A percentile compares a stretch with the other conserved stretches of the same genome.
phyloP scores from a whole-genome alignment of 805 yeast species.

The Lipomyces anomalus region DNA sequence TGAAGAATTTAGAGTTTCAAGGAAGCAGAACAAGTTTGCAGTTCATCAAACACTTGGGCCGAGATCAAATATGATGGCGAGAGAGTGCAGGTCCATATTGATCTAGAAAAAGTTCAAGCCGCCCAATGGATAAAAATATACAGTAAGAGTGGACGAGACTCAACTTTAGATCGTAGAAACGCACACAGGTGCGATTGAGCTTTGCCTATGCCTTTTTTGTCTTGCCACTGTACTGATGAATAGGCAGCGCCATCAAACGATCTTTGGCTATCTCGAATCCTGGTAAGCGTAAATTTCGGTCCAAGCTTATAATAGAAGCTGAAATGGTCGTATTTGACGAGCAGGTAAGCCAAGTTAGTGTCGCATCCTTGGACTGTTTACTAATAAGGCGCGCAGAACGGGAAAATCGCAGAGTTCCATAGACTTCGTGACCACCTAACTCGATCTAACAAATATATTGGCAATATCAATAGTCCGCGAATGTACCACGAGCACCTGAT shows the following conservation, averaged over 20 bases:
- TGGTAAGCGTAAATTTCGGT: neutral
- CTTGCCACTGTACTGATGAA: neutral
- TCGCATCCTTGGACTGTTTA: no score
- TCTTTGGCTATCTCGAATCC: neutral
- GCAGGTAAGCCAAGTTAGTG: no score
- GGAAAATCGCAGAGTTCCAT: constrained; percentile 11
- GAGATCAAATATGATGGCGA: constrained; percentile 21
- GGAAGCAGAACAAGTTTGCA: constrained; percentile 1
- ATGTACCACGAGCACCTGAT: constrained; percentile 8
- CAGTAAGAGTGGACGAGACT: constrained; percentile 18
- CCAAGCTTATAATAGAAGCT: constrained; percentile 9
- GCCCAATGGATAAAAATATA: constrained; percentile 4
- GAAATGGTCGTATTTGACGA: constrained; percentile 16
- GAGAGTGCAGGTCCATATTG: constrained; percentile 16
- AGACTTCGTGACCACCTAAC: constrained; percentile 11
- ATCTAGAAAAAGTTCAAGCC: neutral
- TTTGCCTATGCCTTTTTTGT: neutral
- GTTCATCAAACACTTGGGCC: neutral
- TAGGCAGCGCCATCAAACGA: no score
- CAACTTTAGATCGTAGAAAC: constrained; percentile 11
- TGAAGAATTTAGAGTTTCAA: neutral
- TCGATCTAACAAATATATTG: constrained; percentile 6
- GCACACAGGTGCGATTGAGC: constrained; percentile 6
- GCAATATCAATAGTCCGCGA: neutral
- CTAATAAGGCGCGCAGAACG: no score